phyloP scores from a whole-genome alignment of 225 moss, liverwort and hornwort species.

The Antitrichia curtipendula region DNA sequence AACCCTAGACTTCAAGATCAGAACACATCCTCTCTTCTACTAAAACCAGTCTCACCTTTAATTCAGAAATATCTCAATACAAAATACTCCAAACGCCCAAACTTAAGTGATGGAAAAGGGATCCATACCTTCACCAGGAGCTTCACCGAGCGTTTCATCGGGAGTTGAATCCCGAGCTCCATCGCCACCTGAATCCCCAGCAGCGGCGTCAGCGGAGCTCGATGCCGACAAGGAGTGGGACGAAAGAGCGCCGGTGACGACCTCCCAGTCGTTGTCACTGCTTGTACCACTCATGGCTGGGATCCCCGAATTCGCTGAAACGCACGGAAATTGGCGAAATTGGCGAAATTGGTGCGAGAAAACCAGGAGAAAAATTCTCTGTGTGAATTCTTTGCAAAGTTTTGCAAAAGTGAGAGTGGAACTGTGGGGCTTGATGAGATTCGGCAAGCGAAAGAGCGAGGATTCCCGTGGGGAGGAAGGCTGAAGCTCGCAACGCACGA shows the following conservation, averaged over 20 bases:
- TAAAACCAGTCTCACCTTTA: not conserved
- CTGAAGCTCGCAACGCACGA: not conserved
- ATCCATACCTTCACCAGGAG: not conserved
- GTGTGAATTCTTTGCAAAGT: not conserved
- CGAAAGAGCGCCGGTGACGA: constrained; percentile 6
- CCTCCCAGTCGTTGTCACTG: constrained; percentile 37
- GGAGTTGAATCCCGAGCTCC: not conserved
- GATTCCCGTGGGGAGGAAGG: not conserved
- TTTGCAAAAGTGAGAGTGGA: not conserved
- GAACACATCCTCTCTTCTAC: not conserved
- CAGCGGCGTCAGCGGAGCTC: not conserved
- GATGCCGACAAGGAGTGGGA: constrained; percentile 7
- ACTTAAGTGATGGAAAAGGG: not conserved
- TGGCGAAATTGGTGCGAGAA: not conserved
- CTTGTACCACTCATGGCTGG: constrained; percentile 18
- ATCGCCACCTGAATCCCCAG: not conserved
- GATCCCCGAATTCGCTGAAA: not conserved
- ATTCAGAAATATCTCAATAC: too few species aligned
- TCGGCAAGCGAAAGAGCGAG: not conserved
- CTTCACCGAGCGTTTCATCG: not conserved
- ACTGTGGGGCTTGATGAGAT: too few species aligned
- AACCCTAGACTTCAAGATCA: not conserved
- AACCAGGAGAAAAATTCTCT: not conserved
- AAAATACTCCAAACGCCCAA: not conserved
- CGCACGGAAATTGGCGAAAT: not conserved